These are phyloP conservation scores for Solanum bulbocastanum DNA, from an alignment of 257 asterid genomes.

Conservation along the genomic window DNA sequence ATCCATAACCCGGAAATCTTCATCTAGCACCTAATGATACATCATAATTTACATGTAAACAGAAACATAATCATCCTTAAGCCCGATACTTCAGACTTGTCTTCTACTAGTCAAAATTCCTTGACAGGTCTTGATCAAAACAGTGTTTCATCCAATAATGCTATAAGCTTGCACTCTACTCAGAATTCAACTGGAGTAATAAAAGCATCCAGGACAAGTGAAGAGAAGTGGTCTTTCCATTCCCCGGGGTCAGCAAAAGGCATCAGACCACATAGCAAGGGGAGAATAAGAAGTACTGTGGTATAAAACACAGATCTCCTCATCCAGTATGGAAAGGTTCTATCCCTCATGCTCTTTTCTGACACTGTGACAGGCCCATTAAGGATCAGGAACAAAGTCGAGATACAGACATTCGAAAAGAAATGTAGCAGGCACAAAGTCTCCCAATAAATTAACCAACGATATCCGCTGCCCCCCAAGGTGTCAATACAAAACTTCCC, in stretches of 20 bases:
- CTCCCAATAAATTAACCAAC: constrained; percentile 73
- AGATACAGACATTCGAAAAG: constrained; percentile 38
- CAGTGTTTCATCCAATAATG: not conserved
- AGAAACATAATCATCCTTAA: not conserved
- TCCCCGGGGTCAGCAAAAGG: constrained; percentile 74
- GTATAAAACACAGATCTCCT: constrained; percentile 38
- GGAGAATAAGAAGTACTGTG: constrained; percentile 32
- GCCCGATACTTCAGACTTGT: not conserved
- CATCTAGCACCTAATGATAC: not conserved
- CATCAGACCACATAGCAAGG: constrained; percentile 67
- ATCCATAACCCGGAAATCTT: not conserved
- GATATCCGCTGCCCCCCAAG: constrained; percentile 66
- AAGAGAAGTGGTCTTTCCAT: constrained; percentile 60
- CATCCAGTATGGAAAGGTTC: constrained; percentile 43
- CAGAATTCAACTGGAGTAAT: constrained; percentile 17
- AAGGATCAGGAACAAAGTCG: constrained; percentile 39
- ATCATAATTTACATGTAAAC: not conserved
- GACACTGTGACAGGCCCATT: constrained; percentile 50
- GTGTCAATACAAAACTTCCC: constrained; percentile 81
- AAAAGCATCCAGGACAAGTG: constrained; percentile 3
- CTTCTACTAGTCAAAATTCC: not conserved
- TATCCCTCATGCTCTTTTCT: constrained; percentile 5
- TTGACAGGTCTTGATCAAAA: not conserved
- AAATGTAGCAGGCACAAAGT: constrained; percentile 55
- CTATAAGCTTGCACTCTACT: not conserved